Conservation (phyloP, 768 basidiomycete species). For the Coprinopsis sp. region DNA sequence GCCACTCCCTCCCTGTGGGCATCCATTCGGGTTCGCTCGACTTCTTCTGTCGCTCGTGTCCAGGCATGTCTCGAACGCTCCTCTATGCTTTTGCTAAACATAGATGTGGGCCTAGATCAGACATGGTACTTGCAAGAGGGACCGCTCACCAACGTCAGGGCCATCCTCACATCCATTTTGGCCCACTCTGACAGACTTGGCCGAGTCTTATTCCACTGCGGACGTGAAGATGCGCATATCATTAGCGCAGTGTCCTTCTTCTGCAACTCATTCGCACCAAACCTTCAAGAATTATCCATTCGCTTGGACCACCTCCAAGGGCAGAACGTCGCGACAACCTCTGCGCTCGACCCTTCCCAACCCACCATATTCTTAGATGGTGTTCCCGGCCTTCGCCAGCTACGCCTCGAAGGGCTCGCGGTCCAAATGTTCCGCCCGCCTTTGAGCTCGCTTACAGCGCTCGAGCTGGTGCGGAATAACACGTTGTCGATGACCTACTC, state of each 20-base stretch:
- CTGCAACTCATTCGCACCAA: slow-evolving; percentile 25
- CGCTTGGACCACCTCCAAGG: background rate
- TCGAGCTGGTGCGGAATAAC: too few species aligned
- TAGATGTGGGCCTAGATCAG: slow-evolving; percentile 25
- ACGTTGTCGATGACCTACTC: too few species aligned
- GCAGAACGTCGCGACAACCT: background rate
- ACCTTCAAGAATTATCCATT: slow-evolving; percentile 36
- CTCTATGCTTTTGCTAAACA: slow-evolving; percentile 23
- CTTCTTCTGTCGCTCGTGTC: slow-evolving; percentile 17
- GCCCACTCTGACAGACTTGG: slow-evolving; percentile 32
- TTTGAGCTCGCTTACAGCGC: too few species aligned
- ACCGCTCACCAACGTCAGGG: slow-evolving; percentile 4
- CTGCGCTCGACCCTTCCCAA: slow-evolving; percentile 13
- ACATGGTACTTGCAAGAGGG: background rate
- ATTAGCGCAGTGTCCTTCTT: slow-evolving; percentile 26
- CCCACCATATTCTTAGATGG: slow-evolving; percentile 26
- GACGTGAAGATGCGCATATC: slow-evolving; percentile 19
- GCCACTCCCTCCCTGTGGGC: slow-evolving; percentile 38
- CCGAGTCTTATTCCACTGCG: slow-evolving; percentile 27
- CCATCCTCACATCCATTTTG: slow-evolving; percentile 18
- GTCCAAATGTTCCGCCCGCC: too few species aligned
- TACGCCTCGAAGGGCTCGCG: too few species aligned
- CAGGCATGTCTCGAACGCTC: slow-evolving; percentile 32
- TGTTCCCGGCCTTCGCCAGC: slow-evolving; percentile 25
- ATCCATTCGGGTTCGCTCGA: slow-evolving; percentile 25